Evolutionary conservation across 345 rosid species (phyloP).

Genomic region (Luvunga scandens): DNA sequence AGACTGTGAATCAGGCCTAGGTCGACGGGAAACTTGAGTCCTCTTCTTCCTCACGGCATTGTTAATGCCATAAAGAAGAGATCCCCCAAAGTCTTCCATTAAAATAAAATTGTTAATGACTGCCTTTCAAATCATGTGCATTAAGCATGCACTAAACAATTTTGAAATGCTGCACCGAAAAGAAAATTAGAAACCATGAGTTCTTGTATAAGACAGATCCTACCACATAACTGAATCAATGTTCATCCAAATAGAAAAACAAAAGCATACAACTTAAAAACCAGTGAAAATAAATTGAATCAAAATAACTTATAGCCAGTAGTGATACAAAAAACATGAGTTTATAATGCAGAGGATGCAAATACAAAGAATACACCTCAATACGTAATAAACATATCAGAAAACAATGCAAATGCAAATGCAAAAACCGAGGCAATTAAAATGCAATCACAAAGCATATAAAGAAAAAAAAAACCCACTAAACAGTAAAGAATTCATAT

Average conservation of each 20-base stretch:
- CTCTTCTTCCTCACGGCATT: slow-evolving; percentile 69
- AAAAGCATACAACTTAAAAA: neutral
- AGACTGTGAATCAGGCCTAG: slow-evolving; percentile 51
- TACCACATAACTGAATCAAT: neutral
- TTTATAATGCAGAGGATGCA: slow-evolving; percentile 7
- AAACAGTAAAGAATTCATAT: neutral
- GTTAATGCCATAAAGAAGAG: slow-evolving; percentile 35
- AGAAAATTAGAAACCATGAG: neutral
- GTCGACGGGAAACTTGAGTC: slow-evolving; percentile 59
- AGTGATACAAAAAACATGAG: slow-evolving; percentile 3
- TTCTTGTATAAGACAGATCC: neutral
- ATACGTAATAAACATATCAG: neutral
- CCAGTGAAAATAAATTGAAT: neutral
- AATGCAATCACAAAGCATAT: neutral
- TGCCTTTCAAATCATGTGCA: slow-evolving; percentile 19
- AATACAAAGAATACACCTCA: slow-evolving; percentile 9
- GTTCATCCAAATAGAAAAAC: neutral
- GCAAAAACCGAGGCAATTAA: neutral
- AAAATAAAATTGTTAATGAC: slow-evolving; percentile 3
- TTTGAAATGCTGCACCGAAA: slow-evolving; percentile 8
- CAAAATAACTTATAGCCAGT: neutral
- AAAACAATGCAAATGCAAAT: neutral
- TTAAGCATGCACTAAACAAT: neutral
- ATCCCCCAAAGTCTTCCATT: slow-evolving; percentile 56
- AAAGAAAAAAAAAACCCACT: neutral